These are phyloP conservation scores for Phytophthora agathidicida DNA, from an alignment of 352 stramenopile genomes.

Conservation along the genomic window DNA sequence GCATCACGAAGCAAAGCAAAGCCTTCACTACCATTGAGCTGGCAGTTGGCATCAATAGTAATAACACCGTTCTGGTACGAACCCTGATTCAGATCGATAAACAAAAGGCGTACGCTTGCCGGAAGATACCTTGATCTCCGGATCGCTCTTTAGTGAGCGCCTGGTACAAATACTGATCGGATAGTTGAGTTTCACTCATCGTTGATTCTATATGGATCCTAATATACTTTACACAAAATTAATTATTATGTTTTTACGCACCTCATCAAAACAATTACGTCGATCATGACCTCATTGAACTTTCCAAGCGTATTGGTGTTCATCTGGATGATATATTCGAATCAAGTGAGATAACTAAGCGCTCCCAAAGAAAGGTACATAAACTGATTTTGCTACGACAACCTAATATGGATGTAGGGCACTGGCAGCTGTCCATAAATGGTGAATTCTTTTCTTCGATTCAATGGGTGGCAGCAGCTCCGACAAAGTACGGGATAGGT, in stretches of 20 bases:
- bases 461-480: constrained; percentile 11
- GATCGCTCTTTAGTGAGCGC: constrained; percentile 2
- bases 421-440: constrained; percentile 7
- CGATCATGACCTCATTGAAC: constrained; percentile 12
- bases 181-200: constrained; percentile 18
- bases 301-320: background rate
- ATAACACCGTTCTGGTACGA: constrained; percentile 17
- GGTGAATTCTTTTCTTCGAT: constrained; percentile 25
- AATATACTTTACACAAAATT: constrained; percentile 6
- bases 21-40: constrained; percentile 7
- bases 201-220: constrained; percentile 10
- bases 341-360: constrained; percentile 14
- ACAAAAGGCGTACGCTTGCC: background rate
- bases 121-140: no score
- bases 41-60: constrained; percentile 6
- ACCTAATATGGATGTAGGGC: constrained; percentile 9
- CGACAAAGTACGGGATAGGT: constrained; percentile 2
- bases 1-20: constrained; percentile 12
- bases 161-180: constrained; percentile 15
- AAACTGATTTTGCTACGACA: constrained; percentile 10
- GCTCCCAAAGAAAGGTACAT: constrained; percentile 9
- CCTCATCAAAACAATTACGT: constrained; percentile 6
- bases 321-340: constrained; percentile 15
- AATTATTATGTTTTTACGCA: constrained; percentile 5
- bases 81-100: constrained; percentile 9